Conservation (phyloP, 2,329 filamentous ascomycete genomes). For the Stagonosporopsis chrysanthemi region DNA sequence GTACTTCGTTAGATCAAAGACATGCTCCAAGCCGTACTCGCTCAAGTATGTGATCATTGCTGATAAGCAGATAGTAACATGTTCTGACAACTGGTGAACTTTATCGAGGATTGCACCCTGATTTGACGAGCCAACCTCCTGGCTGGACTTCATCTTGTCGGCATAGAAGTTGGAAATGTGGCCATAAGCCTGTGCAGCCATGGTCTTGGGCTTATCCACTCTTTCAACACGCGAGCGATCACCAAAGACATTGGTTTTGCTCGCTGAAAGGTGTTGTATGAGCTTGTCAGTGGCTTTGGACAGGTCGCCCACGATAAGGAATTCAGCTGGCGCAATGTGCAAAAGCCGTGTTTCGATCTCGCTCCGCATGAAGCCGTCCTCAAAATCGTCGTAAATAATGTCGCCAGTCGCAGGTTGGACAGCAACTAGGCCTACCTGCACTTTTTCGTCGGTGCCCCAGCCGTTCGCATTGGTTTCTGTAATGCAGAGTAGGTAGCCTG, state of each 20-base stretch:
- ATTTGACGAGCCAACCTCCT: slow-evolving; percentile 42
- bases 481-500: slow-evolving; percentile 91
- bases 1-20: slow-evolving; percentile 95
- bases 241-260: slow-evolving; percentile 87
- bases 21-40: slow-evolving; percentile 92
- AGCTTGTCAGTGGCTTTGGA: slow-evolving; percentile 93
- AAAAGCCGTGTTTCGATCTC: slow-evolving; percentile 95
- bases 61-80: slow-evolving; percentile 89
- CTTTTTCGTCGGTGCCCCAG: slow-evolving; percentile 88
- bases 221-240: slow-evolving; percentile 88
- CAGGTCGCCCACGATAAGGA: slow-evolving; percentile 88
- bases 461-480: slow-evolving; percentile 84
- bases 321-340: slow-evolving; percentile 95
- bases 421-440: slow-evolving; percentile 88
- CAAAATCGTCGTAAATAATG: slow-evolving; percentile 93
- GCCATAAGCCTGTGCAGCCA: slow-evolving; percentile 82
- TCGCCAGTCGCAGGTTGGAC: slow-evolving; percentile 96
- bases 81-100: slow-evolving; percentile 82
- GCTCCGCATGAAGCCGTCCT: slow-evolving; percentile 96
- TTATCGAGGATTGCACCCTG: slow-evolving; percentile 76
- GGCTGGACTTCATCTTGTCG: slow-evolving; percentile 71
- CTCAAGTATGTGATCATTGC: slow-evolving; percentile 94
- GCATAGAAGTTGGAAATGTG: slow-evolving; percentile 95
- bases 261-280: slow-evolving; percentile 86
- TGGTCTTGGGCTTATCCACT: slow-evolving; percentile 76